phyloP scores from a whole-genome alignment of 805 yeast genomes.

The Wickerhamomyces subpelliculosus region DNA sequence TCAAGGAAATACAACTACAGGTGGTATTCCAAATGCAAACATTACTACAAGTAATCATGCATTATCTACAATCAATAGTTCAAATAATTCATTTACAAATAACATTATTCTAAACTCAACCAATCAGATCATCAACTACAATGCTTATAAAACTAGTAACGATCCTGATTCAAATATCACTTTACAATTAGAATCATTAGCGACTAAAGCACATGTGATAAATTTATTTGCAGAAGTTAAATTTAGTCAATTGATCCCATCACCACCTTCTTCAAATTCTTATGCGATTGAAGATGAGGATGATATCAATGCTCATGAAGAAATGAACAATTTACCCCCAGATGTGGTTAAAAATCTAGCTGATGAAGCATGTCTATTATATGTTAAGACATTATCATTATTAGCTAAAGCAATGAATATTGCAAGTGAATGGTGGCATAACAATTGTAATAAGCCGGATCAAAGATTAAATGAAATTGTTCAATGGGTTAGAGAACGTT shows the following conservation, averaged over 20 bases:
- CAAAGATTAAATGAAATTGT: slow-evolving; percentile 46
- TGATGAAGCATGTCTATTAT: slow-evolving; percentile 81
- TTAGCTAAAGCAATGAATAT: slow-evolving; percentile 80
- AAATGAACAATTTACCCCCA: slow-evolving; percentile 38
- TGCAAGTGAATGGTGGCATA: slow-evolving; percentile 89
- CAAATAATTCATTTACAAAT: slow-evolving; percentile 16
- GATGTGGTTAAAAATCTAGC: slow-evolving; percentile 52
- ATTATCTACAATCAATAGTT: slow-evolving; percentile 12
- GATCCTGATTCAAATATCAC: slow-evolving; percentile 34
- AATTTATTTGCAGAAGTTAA: slow-evolving; percentile 87
- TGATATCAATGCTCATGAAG: slow-evolving; percentile 9
- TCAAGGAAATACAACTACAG: slow-evolving; percentile 18
- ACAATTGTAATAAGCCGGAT: slow-evolving; percentile 31
- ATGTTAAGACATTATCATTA: slow-evolving; percentile 75
- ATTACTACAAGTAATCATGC: not conserved
- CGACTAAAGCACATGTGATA: slow-evolving; percentile 88
- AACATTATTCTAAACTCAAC: slow-evolving; percentile 9
- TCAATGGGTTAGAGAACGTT: slow-evolving; percentile 87
- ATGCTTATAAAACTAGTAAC: not conserved
- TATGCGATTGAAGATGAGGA: slow-evolving; percentile 32
- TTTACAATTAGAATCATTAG: slow-evolving; percentile 56
- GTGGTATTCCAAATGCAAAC: slow-evolving; percentile 12
- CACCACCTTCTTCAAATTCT: slow-evolving; percentile 36
- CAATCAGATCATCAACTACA: slow-evolving; percentile 6
- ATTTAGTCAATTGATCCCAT: slow-evolving; percentile 75